These are phyloP conservation scores for Opeltia flavorubescens DNA, from an alignment of 495 filamentous ascomycete species.

Conservation along the genomic window DNA sequence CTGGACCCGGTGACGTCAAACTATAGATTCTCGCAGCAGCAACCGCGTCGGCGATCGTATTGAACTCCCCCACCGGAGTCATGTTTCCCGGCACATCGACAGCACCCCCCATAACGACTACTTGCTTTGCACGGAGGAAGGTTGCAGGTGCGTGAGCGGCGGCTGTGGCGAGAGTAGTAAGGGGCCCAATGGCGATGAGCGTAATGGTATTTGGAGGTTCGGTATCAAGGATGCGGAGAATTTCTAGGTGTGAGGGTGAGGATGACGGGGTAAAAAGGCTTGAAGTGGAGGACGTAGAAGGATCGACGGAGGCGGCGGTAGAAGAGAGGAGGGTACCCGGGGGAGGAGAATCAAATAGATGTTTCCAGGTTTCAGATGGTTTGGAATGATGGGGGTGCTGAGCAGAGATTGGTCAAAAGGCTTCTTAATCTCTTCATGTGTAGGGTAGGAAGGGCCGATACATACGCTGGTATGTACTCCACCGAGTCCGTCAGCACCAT, in stretches of 20 bases:
- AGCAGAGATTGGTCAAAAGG: slow-evolving; percentile 2
- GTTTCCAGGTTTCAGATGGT: slow-evolving; percentile 70
- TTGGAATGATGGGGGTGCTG: slow-evolving; percentile 73
- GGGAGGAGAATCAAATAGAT: slow-evolving; percentile 52
- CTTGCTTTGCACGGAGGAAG: slow-evolving; percentile 76
- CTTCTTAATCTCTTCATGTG: no score
- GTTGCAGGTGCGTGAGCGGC: slow-evolving; percentile 72
- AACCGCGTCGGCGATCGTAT: slow-evolving; percentile 65
- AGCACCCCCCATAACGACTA: slow-evolving; percentile 96
- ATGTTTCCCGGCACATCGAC: slow-evolving; percentile 66
- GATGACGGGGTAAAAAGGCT: slow-evolving; percentile 59
- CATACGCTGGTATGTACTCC: slow-evolving; percentile 72
- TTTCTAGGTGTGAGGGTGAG: slow-evolving; percentile 61
- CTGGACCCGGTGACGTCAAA: slow-evolving; percentile 66
- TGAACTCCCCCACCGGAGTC: slow-evolving; percentile 73
- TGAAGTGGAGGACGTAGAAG: slow-evolving; percentile 24
- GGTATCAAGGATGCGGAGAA: slow-evolving; percentile 63
- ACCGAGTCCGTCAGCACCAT: slow-evolving; percentile 80
- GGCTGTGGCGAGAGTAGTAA: slow-evolving; percentile 83
- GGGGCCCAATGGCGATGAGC: slow-evolving; percentile 75
- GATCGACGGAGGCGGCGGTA: slow-evolving; percentile 22
- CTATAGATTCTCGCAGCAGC: slow-evolving; percentile 83
- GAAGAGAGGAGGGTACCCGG: slow-evolving; percentile 25
- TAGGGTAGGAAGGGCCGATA: slow-evolving; percentile 9
- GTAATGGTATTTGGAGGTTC: slow-evolving; percentile 74